These are phyloP conservation scores for Neurospora sp. DNA, from an alignment of 495 filamentous ascomycete species.

Conservation along the genomic window DNA sequence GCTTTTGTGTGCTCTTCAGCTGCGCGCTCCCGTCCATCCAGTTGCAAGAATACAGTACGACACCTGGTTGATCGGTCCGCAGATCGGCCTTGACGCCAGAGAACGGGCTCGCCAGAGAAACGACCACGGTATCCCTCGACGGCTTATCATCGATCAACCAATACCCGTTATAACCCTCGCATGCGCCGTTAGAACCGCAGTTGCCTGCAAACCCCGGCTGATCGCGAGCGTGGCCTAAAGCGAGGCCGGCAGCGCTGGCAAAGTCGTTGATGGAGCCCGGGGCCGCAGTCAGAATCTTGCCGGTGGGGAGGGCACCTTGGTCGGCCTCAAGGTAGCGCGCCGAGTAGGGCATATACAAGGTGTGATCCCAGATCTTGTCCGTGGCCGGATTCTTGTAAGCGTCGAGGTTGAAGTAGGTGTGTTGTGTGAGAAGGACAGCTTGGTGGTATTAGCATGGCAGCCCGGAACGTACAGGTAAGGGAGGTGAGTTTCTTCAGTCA, in stretches of 20 bases:
- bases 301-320: constrained; percentile 62
- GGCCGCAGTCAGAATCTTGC: constrained; percentile 50
- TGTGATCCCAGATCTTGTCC: constrained; percentile 58
- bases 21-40: constrained; percentile 53
- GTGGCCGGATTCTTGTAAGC: constrained; percentile 53
- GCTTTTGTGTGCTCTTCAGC: constrained; percentile 55
- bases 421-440: constrained; percentile 64
- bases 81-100: constrained; percentile 63
- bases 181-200: constrained; percentile 54
- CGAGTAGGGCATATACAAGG: constrained; percentile 61
- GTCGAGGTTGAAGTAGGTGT: constrained; percentile 84
- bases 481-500: neutral
- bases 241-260: constrained; percentile 45
- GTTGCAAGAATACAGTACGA: constrained; percentile 65
- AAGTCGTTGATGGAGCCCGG: constrained; percentile 60
- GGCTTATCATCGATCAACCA: constrained; percentile 57
- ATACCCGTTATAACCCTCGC: constrained; percentile 73
- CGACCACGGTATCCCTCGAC: constrained; percentile 44
- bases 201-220: constrained; percentile 47
- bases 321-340: constrained; percentile 59
- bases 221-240: constrained; percentile 53
- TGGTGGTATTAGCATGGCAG: constrained; percentile 32
- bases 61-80: constrained; percentile 55
- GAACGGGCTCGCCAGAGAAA: constrained; percentile 46
- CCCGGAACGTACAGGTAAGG: neutral